Conservation (phyloP, 306 rosid genomes). For the Senna siamea region DNA sequence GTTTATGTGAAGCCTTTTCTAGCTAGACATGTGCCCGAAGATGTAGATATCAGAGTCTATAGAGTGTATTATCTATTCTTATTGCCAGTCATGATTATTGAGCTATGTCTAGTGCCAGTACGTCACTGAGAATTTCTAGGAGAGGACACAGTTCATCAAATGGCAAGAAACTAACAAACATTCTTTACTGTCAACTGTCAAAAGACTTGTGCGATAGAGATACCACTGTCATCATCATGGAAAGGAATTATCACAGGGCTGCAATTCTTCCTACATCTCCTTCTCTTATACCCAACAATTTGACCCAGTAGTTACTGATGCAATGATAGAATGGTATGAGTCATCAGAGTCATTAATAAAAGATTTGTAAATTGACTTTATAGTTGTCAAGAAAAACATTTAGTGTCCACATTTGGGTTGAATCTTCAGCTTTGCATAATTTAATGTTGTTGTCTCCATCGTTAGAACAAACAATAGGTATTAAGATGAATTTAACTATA, state of each 20-base stretch:
- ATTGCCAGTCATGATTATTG: constrained; percentile 31
- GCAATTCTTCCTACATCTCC: constrained; percentile 12
- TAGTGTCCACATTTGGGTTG: constrained; percentile 10
- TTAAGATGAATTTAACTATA: too few species aligned
- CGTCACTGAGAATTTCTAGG: not conserved
- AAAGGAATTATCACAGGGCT: constrained; percentile 12
- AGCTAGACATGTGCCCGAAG: constrained; percentile 9
- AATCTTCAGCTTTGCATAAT: constrained; percentile 23
- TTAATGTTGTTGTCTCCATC: not conserved
- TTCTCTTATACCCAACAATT: not conserved
- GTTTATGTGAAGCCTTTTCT: constrained; percentile 23
- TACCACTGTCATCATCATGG: constrained; percentile 6
- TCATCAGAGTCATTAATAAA: constrained; percentile 13
- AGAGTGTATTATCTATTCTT: constrained; percentile 9
- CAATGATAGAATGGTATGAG: not conserved
- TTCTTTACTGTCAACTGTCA: constrained; percentile 20
- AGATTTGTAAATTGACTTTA: constrained; percentile 5
- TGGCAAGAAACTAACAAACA: not conserved
- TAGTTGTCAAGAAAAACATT: not conserved
- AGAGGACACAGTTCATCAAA: not conserved
- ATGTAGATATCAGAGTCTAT: constrained; percentile 25
- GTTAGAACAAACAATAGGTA: too few species aligned
- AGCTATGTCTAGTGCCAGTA: constrained; percentile 9
- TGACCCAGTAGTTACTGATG: not conserved
- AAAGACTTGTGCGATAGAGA: constrained; percentile 22